Conservation (phyloP, 805 yeast species). For the Lipomyces sp. region DNA sequence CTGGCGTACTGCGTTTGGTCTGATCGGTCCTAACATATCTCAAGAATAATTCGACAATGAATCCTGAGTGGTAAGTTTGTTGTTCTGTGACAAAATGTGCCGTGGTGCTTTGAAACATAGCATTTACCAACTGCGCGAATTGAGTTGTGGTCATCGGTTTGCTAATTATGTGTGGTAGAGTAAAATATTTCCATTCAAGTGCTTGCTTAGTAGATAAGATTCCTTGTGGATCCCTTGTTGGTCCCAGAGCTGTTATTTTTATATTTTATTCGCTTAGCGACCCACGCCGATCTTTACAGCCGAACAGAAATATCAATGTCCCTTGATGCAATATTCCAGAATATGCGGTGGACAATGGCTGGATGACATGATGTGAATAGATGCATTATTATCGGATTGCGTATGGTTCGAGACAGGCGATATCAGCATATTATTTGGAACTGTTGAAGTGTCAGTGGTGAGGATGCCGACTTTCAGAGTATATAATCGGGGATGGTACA, state of each 20-base stretch:
- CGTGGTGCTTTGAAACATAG: background rate
- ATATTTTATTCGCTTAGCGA: no score
- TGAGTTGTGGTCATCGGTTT: background rate
- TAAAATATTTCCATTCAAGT: background rate
- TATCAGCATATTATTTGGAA: no score
- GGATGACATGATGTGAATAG: no score
- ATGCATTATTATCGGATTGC: no score
- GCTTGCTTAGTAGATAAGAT: background rate
- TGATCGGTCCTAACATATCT: background rate
- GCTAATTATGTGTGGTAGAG: background rate
- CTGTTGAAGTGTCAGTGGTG: background rate
- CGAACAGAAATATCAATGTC: no score
- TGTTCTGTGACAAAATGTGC: background rate
- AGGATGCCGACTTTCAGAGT: background rate
- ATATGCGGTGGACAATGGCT: no score
- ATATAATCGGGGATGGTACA: background rate
- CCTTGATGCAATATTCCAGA: no score
- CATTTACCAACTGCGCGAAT: background rate
- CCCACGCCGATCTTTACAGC: no score
- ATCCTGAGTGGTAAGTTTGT: conserved; percentile 27
- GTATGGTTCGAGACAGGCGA: no score
- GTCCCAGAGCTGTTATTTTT: no score
- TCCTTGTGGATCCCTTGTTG: background rate
- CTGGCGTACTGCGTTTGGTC: no score
- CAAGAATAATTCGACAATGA: conserved; percentile 15